Percentiles rank a stretch among this genome's conserved stretches.
These are phyloP conservation scores for Paecilomyces sp. DNA, from an alignment of 2,329 filamentous ascomycete genomes.

Conservation along the genomic window DNA sequence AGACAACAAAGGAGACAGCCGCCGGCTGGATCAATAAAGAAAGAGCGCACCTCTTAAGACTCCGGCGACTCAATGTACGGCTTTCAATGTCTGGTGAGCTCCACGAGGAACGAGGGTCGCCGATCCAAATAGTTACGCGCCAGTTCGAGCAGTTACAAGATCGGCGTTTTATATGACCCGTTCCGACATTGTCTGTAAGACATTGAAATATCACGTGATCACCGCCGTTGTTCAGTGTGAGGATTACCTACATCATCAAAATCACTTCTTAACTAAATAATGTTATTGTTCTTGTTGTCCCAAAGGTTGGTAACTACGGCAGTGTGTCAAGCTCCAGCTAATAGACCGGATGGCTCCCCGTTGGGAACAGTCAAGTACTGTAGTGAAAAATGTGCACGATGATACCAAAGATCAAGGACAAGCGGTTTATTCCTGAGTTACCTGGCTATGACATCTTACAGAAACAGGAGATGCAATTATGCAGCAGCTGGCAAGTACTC, in stretches of 20 bases:
- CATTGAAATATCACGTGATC: background rate
- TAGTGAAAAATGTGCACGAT: background rate
- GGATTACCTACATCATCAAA: too few relatives aligned
- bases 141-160: background rate
- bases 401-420: background rate
- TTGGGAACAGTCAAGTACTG: background rate
- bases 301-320: too few relatives aligned
- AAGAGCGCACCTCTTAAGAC: background rate
- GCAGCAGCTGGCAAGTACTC: background rate
- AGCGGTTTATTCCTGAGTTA: background rate
- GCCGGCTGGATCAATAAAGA: background rate
- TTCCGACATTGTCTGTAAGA: background rate
- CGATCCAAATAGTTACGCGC: background rate
- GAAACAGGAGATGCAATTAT: background rate
- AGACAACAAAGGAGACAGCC: background rate
- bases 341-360: background rate
- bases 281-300: too few relatives aligned
- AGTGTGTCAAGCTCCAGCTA: too few relatives aligned
- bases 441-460: background rate
- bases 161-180: background rate
- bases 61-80: background rate
- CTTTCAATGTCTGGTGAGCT: background rate
- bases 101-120: background rate
- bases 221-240: too few relatives aligned
- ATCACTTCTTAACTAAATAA: too few relatives aligned